Conservation (phyloP, 1,284 basidiomycete species). For the Retiboletus flavoniger region DNA sequence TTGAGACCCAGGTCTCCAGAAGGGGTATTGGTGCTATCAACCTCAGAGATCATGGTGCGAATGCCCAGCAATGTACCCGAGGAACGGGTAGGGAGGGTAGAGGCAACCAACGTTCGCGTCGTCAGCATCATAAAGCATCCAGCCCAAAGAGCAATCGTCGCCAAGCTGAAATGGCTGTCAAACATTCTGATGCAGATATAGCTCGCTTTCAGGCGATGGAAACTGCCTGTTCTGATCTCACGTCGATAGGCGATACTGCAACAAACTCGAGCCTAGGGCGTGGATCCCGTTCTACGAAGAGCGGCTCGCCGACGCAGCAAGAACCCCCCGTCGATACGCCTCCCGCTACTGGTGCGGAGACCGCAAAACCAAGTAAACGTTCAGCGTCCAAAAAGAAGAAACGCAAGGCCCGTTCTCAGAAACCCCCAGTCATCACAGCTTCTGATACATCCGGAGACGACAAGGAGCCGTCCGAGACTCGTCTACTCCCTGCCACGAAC, state of each 20-base stretch:
- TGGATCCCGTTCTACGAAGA: background rate
- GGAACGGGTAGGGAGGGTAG: background rate
- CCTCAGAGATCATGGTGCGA: background rate
- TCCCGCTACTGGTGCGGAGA: background rate
- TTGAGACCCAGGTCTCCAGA: background rate
- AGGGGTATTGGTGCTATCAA: constrained; percentile 11
- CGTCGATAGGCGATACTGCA: constrained; percentile 1
- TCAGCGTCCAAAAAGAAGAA: constrained; percentile 17
- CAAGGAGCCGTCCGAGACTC: background rate
- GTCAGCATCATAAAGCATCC: background rate
- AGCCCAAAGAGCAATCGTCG: background rate
- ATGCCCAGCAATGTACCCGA: background rate
- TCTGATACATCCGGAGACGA: constrained; percentile 27
- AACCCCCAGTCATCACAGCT: constrained; percentile 16
- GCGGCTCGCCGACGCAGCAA: background rate
- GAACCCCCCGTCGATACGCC: background rate
- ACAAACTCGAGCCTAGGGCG: background rate
- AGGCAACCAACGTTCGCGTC: background rate
- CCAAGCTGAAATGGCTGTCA: background rate
- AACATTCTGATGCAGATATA: constrained; percentile 14
- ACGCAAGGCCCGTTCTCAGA: constrained; percentile 26
- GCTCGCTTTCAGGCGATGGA: background rate
- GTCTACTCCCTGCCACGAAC: background rate
- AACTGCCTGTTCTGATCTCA: background rate
- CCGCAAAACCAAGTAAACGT: background rate